Evolutionary conservation across 305 asterid species (phyloP), one percentile per base, ranked within the genome.

Genomic region (Rubia tinctorum): DNA sequence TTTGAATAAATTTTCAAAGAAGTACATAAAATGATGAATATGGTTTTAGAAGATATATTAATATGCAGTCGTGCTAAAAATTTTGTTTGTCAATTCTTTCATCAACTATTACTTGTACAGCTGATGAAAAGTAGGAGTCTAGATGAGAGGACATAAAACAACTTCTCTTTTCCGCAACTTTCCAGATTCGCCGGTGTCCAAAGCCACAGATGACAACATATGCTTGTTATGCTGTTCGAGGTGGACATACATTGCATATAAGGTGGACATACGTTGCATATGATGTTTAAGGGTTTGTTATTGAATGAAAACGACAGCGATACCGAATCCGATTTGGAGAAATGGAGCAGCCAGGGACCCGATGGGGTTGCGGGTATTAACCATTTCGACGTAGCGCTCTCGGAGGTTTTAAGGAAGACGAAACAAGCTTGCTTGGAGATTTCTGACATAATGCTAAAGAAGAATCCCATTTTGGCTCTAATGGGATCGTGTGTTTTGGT

Each of bases 401-500:
- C 96, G 0, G 96, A 90, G 73, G 96, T 86, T 13, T 83, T 93
- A 82, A 88, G 80, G 82, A 91, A 83, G 66, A 93, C 98, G 0
- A 97, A 93, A 79, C 85, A 76, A 13, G 78, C 87, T 0, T 93
- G 84, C 77, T 72, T 93, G 90, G 94, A 93, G 77, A 86, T 88
- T 15, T 85, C 94, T 2, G 97, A 93, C 74, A 73, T 85, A 85
- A 91, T 91, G 97, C 60, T 88, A 1, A 58, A 64, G 83, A 96
- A 91, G 86, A 88, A 89, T 82, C 97, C 97, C 0, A 97, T 88
- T 74, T 75, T 91, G 34, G 92, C 97, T 37, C 72, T 93, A 76
- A 91, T 93, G 98, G 98, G 97, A 56, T 93, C 98, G 27, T 93
- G 98, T 72, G 91, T 93, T 62, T 71, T 90, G 66, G 97, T 78